Conservation (phyloP, 2,329 filamentous ascomycete species). For the Calonectria ilicicola region DNA sequence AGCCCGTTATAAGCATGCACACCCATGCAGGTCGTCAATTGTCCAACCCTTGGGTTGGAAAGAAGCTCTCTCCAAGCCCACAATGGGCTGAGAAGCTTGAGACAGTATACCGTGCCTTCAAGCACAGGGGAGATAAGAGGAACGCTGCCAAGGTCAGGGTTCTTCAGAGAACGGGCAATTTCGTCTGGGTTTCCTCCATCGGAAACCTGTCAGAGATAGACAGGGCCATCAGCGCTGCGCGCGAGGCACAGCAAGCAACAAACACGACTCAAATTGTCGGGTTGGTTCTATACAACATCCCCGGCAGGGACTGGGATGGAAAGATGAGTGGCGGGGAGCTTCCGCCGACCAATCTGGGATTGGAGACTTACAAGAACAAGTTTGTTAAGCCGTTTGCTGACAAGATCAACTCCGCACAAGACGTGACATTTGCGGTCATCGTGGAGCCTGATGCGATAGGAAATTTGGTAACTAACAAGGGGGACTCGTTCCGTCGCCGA, state of each 20-base stretch:
- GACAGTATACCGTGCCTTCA: not conserved
- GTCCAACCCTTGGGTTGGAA: conserved; percentile 14
- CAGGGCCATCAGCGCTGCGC: conserved; percentile 8
- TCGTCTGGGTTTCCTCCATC: conserved; percentile 18
- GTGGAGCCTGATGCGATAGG: conserved; percentile 19
- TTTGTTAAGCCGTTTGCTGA: conserved; percentile 15
- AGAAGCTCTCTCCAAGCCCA: conserved; percentile 11
- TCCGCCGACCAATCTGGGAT: not conserved
- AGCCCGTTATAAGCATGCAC: not conserved
- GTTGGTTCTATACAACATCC: conserved; percentile 20
- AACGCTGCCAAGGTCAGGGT: conserved; percentile 17
- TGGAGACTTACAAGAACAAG: not conserved
- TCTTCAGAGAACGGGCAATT: conserved; percentile 12
- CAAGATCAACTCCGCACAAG: not conserved
- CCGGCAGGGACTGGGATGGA: conserved; percentile 12
- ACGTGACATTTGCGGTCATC: conserved; percentile 15
- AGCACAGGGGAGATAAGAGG: not conserved
- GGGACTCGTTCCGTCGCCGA: not conserved
- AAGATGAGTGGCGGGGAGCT: conserved; percentile 2
- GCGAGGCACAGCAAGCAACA: not conserved
- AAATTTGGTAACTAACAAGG: conserved; percentile 11
- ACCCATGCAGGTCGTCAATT: not conserved
- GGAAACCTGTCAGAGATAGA: conserved; percentile 15
- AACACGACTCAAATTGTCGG: conserved; percentile 12
- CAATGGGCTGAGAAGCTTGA: conserved; percentile 16